Base-by-base conservation (phyloP, 2,329 filamentous ascomycete species). In the Huntiella moniliformis region DNA sequence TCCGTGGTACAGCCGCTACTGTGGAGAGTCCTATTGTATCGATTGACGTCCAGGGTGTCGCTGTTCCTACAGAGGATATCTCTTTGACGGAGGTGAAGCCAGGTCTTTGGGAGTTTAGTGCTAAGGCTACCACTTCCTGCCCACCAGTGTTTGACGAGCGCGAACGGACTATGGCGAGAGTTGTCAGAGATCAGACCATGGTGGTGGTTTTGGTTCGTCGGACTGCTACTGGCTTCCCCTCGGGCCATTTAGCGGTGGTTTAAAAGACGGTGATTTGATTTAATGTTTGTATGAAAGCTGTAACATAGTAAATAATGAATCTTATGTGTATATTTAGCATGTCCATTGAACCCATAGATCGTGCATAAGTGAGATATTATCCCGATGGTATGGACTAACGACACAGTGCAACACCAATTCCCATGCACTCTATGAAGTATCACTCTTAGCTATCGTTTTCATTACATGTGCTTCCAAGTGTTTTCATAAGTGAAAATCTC, bases 141-240 rank as follows among this genome's bases (percentile, higher is more conserved):
- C 43, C 50, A 7, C 5, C 17, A 10, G 45, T 51, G 16, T 51
- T 34, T 42, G 40, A 38, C 16, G 43, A 46, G 36, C 38, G 50
- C 15, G 44, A 51, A 18, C 44, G 32, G 40, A 52, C 51, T 10
- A 40, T 44, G 50, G 48, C 38, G 1, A 43, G 50, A 11, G 51
- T 53, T n/a, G 50, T 47, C 8, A 32, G 48, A 38, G 52, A 53
- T 28, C 51, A 52, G 48, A 50, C 38, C 3, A 51, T 53, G 50
- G 48, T 53, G 4, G 51, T 52, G 6, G 32, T 53, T 12, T 32
- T 53, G 11, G 52, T 48, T n/a, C 49, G 50, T 15, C 32, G 40
- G 2, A 44, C 43, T 5, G 35, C 15, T 12, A 28, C 33, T 16
- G 48, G 51, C 11, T 48, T 39, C 36, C 50, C 48, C n/a, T 12